phyloP scores from a whole-genome alignment of 331 rosid species.

The Dryas integrifolia region DNA sequence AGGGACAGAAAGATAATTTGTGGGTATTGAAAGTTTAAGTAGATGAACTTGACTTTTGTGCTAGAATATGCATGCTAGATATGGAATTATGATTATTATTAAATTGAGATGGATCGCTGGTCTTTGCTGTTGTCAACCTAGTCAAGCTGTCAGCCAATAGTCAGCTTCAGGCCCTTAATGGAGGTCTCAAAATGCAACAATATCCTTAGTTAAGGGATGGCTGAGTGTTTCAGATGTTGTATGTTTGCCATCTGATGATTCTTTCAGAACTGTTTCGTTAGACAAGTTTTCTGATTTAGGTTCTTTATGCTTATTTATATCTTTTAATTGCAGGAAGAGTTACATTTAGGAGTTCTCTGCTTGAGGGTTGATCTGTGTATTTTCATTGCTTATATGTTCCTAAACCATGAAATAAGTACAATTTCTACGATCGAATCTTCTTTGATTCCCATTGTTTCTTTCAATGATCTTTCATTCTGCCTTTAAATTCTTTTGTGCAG shows the following conservation, averaged over 20 bases:
- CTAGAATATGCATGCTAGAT: neutral
- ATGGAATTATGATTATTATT: neutral
- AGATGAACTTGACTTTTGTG: neutral
- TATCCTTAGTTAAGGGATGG: neutral
- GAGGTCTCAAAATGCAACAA: neutral
- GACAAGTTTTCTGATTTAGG: too few relatives aligned
- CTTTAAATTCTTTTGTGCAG: conserved; percentile 45
- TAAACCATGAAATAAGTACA: neutral
- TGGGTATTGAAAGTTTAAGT: neutral
- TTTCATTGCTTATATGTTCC: neutral
- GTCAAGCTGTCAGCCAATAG: neutral
- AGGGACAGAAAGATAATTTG: neutral
- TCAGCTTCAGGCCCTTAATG: neutral
- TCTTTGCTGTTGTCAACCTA: neutral
- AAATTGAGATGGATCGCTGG: neutral
- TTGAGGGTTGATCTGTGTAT: neutral
- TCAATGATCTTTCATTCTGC: conserved; percentile 20
- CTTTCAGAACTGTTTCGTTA: neutral
- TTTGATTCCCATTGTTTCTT: conserved; percentile 15
- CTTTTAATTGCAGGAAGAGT: neutral
- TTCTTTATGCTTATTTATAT: neutral
- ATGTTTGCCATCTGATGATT: neutral
- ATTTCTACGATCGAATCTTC: neutral
- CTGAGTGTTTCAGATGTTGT: neutral
- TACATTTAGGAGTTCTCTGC: neutral